phyloP scores from a whole-genome alignment of 805 yeast species.

The Clavispora vitiphila region DNA sequence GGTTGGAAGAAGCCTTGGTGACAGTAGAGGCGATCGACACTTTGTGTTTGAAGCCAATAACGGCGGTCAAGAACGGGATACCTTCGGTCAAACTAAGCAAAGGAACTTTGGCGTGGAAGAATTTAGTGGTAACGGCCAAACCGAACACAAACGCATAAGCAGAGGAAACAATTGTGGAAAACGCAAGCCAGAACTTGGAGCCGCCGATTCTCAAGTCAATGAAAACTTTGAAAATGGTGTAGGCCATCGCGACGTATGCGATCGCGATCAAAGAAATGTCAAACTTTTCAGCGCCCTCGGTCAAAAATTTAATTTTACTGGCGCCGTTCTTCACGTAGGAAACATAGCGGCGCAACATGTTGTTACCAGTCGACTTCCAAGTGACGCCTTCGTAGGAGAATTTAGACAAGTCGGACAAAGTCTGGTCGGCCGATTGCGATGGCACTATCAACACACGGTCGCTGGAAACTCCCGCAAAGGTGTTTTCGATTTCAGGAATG shows the following conservation, averaged over 20 bases:
- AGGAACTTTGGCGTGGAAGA: conserved; percentile 59
- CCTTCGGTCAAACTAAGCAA: conserved; percentile 81
- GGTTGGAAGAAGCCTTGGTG: conserved; percentile 32
- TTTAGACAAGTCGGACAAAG: conserved; percentile 21
- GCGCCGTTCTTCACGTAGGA: conserved; percentile 43
- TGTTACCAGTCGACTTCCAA: conserved; percentile 59
- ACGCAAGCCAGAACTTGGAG: conserved; percentile 82
- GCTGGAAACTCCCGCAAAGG: conserved; percentile 27
- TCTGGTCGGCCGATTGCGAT: conserved; percentile 20
- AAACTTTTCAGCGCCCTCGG: conserved; percentile 74
- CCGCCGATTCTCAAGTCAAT: conserved; percentile 73
- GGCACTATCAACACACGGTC: conserved; percentile 38
- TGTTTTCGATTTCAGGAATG: conserved; percentile 37
- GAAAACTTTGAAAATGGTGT: conserved; percentile 71
- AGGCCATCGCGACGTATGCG: conserved; percentile 86
- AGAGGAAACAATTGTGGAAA: conserved; percentile 73
- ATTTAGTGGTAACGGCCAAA: conserved; percentile 49
- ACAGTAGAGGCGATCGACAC: conserved; percentile 64
- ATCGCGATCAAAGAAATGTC: conserved; percentile 74
- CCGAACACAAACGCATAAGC: conserved; percentile 83
- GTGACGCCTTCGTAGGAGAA: conserved; percentile 39
- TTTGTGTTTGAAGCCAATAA: conserved; percentile 88
- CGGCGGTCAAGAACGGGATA: conserved; percentile 85
- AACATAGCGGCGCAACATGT: conserved; percentile 51
- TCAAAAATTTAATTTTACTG: conserved; percentile 38